These are phyloP conservation scores for Hyaloscypha variabilis DNA, from an alignment of 495 filamentous ascomycete genomes.

Conservation along the genomic window DNA sequence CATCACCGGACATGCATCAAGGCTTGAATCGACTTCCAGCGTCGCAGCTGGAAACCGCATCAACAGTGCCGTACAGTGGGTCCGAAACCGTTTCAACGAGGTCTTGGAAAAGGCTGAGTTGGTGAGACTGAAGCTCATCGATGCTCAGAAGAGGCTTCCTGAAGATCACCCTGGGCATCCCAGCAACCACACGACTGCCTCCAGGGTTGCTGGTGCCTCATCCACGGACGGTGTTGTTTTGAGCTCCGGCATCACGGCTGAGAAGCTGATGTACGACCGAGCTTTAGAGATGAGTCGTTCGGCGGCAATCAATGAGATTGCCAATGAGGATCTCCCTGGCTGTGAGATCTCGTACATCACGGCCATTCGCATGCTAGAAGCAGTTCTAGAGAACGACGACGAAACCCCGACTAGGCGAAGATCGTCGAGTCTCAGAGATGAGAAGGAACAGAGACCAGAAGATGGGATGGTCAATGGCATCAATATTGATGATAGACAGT, in stretches of 20 bases:
- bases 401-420: conserved; percentile 46
- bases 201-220: conserved; percentile 65
- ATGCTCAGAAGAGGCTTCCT: conserved; percentile 83
- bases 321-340: conserved; percentile 82
- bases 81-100: conserved; percentile 91
- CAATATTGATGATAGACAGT: conserved; percentile 71
- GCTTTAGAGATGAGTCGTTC: conserved; percentile 94
- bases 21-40: conserved; percentile 46
- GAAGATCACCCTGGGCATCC: conserved; percentile 85
- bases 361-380: conserved; percentile 90
- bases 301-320: conserved; percentile 93
- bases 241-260: conserved; percentile 81
- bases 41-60: conserved; percentile 70
- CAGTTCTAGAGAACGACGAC: conserved; percentile 85
- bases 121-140: conserved; percentile 81
- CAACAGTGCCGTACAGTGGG: conserved; percentile 94
- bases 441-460: conserved; percentile 40
- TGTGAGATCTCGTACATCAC: conserved; percentile 95
- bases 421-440: conserved; percentile 38
- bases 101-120: conserved; percentile 93
- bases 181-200: conserved; percentile 64
- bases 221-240: conserved; percentile 52
- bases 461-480: conserved; percentile 58
- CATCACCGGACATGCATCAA: conserved; percentile 44
- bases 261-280: conserved; percentile 97